Conservation (phyloP, 2,329 filamentous ascomycete genomes). For the Neofusicoccum laricinum region DNA sequence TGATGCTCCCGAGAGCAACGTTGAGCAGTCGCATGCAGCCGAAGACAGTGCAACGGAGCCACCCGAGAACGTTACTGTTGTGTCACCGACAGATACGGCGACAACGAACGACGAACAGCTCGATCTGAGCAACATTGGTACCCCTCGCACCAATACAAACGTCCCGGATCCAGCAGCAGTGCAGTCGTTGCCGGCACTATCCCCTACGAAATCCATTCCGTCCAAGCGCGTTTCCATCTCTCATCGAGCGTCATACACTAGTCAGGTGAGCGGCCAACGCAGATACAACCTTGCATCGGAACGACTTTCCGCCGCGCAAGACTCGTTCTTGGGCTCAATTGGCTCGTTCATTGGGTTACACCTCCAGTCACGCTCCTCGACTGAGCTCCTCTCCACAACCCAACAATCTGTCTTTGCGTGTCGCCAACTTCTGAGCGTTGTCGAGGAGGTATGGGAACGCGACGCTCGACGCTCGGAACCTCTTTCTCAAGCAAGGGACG, state of each 20-base stretch:
- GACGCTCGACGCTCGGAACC: slow-evolving; percentile 65
- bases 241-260: slow-evolving; percentile 75
- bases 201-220: slow-evolving; percentile 2
- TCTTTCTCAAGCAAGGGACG: slow-evolving; percentile 66
- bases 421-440: slow-evolving; percentile 71
- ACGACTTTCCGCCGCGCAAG: slow-evolving; percentile 74
- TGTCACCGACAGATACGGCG: slow-evolving; percentile 4
- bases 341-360: slow-evolving; percentile 93
- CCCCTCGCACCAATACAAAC: not conserved
- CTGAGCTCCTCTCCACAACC: slow-evolving; percentile 77
- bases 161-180: not conserved
- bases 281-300: slow-evolving; percentile 79
- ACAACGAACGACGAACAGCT: not conserved
- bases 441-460: slow-evolving; percentile 79
- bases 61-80: slow-evolving; percentile 7
- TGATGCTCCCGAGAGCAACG: slow-evolving; percentile 23
- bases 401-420: slow-evolving; percentile 81
- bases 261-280: slow-evolving; percentile 60
- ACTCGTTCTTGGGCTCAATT: slow-evolving; percentile 84
- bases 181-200: slow-evolving; percentile 10
- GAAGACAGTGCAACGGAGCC: slow-evolving; percentile 11
- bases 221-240: slow-evolving; percentile 54
- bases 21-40: slow-evolving; percentile 8
- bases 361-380: slow-evolving; percentile 84
- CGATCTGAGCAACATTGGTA: not conserved